phyloP scores from a whole-genome alignment of 2,329 filamentous ascomycete genomes.

The Zymoseptoria tritici region DNA sequence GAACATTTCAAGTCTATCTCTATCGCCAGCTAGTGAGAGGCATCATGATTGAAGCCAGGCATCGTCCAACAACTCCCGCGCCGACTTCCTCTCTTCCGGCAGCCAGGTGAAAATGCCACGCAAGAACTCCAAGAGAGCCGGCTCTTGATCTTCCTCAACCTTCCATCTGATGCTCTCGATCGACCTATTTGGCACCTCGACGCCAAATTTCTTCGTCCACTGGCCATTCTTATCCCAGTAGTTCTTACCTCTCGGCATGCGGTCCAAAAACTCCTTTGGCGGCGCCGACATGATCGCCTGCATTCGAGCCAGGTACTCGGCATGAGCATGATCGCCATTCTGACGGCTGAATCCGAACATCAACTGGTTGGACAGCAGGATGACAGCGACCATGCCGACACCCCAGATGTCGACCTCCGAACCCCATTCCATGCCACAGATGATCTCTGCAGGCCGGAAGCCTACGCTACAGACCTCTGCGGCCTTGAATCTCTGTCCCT shows the following conservation, averaged over 20 bases:
- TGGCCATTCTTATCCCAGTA: background rate
- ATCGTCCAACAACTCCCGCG: background rate
- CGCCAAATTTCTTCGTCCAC: background rate
- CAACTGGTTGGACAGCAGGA: background rate
- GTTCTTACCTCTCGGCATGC: background rate
- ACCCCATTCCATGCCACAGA: background rate
- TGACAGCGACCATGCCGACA: background rate
- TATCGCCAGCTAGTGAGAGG: background rate
- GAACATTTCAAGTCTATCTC: background rate
- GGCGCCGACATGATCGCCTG: background rate
- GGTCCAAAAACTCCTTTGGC: background rate
- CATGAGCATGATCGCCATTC: background rate
- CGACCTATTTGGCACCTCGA: background rate
- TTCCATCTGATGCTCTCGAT: background rate
- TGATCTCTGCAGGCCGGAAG: background rate
- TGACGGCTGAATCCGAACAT: background rate
- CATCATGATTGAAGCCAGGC: background rate
- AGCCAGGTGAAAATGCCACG: background rate
- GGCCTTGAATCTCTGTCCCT: background rate
- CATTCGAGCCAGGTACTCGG: background rate
- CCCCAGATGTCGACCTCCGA: background rate
- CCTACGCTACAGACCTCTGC: background rate
- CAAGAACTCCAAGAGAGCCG: background rate
- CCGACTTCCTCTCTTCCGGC: background rate
- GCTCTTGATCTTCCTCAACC: background rate